Evolutionary conservation across 1,139 yeast species (phyloP), one percentile per base, ranked within the genome.

Genomic region (Debaryomyces robertsiae): DNA sequence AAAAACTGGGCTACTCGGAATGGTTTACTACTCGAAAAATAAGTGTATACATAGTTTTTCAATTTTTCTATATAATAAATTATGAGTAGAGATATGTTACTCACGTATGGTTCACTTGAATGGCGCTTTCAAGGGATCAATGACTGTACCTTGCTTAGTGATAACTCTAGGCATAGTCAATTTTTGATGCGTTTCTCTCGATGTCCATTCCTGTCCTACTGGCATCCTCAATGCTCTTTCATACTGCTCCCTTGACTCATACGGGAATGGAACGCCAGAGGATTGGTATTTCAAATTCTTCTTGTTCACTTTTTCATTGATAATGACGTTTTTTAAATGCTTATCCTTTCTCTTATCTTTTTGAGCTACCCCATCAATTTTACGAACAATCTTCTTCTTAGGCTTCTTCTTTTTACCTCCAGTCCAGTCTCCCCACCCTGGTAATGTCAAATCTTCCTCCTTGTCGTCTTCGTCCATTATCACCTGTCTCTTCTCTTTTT

Each of bases 181-280:
- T 59, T 81, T 81, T 69, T 90, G 96, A 68, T 88, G 95, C 2
- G 95, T 82, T 41, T 81, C 86, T 56, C 90, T 80, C 9, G 95
- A 79, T 3, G 94, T 82, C 98, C 98, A 93, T 67, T 93, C 96
- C 64, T 88, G 95, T 24, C 98, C 98, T 46, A 93, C 72, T n/a
- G 98, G 98, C 90, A 90, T 85, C 58, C 96, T 79, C 55, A 93
- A 72, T 3, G 95, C 83, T 58, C 96, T 79, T 63, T 93, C 98
- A 62, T 93, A 94, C 66, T 93, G 98, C 60, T 90, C 98, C 57
- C 84, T 77, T 45, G 84, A 84, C 65, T 93, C 97, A 62, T 77
- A 93, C 43, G 97, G 98, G 76, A 83, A 91, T 23, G 98, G 98
- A 38, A 93, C 96, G 18, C 83, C 81, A 36, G 83, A 76, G 3